A percentile compares a stretch with the other conserved stretches of the same genome.
Evolutionary conservation across 2,329 filamentous ascomycete species (phyloP).

Genomic region (Xylariaceae sp.): DNA sequence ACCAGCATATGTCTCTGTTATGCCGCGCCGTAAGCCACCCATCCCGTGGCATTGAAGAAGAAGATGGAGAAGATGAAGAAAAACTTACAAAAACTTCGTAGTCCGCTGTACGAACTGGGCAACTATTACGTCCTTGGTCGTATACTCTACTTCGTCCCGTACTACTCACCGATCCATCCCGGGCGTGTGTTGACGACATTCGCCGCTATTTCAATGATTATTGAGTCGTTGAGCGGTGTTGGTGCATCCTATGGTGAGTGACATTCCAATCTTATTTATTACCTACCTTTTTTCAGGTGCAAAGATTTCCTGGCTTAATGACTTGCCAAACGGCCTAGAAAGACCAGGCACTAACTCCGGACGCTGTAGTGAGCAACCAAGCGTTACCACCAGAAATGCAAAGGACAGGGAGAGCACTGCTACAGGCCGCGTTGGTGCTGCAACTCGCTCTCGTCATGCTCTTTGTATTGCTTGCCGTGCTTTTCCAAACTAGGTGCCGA

Average conservation of each 20-base stretch:
- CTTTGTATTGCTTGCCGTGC: conserved; percentile 51
- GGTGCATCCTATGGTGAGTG: conserved; percentile 45
- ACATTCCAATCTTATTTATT: background rate
- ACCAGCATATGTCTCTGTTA: conserved; percentile 44
- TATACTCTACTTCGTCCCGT: conserved; percentile 60
- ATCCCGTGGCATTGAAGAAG: background rate
- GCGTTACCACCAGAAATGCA: conserved; percentile 43
- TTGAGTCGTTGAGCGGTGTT: conserved; percentile 53
- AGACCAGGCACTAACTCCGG: background rate
- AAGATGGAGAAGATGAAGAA: too few species aligned
- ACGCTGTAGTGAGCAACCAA: conserved; percentile 44
- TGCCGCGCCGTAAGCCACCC: conserved; percentile 37
- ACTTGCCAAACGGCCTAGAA: background rate
- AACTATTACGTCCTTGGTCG: conserved; percentile 62
- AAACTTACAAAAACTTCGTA: conserved; percentile 25
- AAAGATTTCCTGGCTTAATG: background rate
- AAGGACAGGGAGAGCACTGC: conserved; percentile 47
- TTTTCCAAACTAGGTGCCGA: conserved; percentile 52
- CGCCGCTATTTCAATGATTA: conserved; percentile 45
- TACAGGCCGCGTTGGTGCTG: conserved; percentile 55
- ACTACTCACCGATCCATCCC: conserved; percentile 53
- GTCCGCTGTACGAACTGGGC: conserved; percentile 57
- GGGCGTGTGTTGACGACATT: conserved; percentile 47
- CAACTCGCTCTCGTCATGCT: conserved; percentile 55
- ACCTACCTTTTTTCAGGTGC: background rate